Percentiles rank a stretch among this genome's conserved stretches.
phyloP scores from a whole-genome alignment of 1,139 yeast genomes.

The Blastobotrys niveus region DNA sequence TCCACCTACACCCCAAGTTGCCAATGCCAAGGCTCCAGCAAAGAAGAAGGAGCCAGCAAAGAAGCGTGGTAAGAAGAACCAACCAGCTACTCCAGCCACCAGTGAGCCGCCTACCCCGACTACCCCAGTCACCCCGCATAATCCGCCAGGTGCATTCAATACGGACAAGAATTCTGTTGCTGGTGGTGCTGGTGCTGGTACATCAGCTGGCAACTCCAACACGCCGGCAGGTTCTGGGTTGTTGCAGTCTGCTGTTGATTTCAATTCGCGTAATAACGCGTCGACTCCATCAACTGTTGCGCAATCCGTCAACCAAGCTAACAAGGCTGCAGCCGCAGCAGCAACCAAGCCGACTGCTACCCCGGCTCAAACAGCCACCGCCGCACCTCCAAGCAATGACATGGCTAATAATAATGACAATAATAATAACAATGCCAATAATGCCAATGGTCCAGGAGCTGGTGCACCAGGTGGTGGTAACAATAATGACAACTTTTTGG shows the following conservation, averaged over 20 bases:
- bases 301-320: constrained; percentile 11
- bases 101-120: constrained; percentile 39
- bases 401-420: constrained; percentile 15
- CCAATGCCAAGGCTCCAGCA: constrained; percentile 23
- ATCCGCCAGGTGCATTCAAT: constrained; percentile 22
- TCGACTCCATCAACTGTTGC: constrained; percentile 5
- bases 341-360: neutral
- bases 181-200: constrained; percentile 4
- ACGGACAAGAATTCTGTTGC: constrained; percentile 12
- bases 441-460: neutral
- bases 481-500: constrained; percentile 20
- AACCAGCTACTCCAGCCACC: constrained; percentile 29
- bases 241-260: constrained; percentile 24
- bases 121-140: constrained; percentile 37
- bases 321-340: constrained; percentile 11
- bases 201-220: neutral
- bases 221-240: constrained; percentile 17
- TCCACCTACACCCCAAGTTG: constrained; percentile 43
- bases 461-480: constrained; percentile 12
- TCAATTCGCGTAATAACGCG: constrained; percentile 12
- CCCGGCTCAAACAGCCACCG: neutral
- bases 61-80: constrained; percentile 37
- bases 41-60: constrained; percentile 30
- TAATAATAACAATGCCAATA: constrained; percentile 15
- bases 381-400: constrained; percentile 8